These are phyloP conservation scores for Geosmithia putterillii DNA, from an alignment of 2,329 filamentous ascomycete genomes.

Conservation along the genomic window DNA sequence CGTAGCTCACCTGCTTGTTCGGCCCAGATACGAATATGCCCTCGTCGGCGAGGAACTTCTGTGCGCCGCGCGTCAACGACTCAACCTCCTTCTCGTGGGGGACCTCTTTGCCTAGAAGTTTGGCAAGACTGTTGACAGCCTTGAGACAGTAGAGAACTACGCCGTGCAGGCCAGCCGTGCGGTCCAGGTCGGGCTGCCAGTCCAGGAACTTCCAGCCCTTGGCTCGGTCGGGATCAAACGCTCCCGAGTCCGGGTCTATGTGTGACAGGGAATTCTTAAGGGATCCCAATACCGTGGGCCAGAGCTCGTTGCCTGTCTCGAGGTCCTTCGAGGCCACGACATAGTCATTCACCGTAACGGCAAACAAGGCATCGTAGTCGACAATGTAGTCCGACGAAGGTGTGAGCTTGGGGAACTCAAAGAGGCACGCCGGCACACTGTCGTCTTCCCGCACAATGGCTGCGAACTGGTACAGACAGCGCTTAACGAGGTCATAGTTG, in stretches of 20 bases:
- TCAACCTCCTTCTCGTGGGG: slow-evolving; percentile 9
- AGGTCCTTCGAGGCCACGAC: slow-evolving; percentile 15
- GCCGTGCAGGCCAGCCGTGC: slow-evolving; percentile 15
- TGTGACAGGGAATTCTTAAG: slow-evolving; percentile 12
- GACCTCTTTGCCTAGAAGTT: slow-evolving; percentile 9
- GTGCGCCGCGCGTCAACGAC: slow-evolving; percentile 9
- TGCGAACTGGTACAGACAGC: slow-evolving; percentile 21
- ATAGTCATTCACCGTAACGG: slow-evolving; percentile 17
- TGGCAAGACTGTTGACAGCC: slow-evolving; percentile 12
- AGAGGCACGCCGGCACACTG: slow-evolving; percentile 19
- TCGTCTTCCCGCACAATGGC: slow-evolving; percentile 16
- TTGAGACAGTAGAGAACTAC: slow-evolving; percentile 15
- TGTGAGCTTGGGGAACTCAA: slow-evolving; percentile 16
- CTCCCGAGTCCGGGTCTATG: slow-evolving; percentile 6
- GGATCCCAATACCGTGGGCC: slow-evolving; percentile 16
- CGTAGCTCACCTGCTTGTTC: slow-evolving; percentile 13
- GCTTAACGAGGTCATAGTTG: slow-evolving; percentile 18
- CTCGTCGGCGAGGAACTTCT: slow-evolving; percentile 7
- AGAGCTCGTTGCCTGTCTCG: slow-evolving; percentile 13
- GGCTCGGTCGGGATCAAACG: slow-evolving; percentile 7
- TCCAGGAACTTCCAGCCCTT: slow-evolving; percentile 18
- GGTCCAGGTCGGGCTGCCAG: slow-evolving; percentile 14
- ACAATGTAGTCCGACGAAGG: slow-evolving; percentile 20
- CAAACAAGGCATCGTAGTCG: slow-evolving; percentile 22
- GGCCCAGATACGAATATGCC: slow-evolving; percentile 14